Evolutionary conservation across 805 yeast species (phyloP).

Genomic region (Kuraishia borneana): DNA sequence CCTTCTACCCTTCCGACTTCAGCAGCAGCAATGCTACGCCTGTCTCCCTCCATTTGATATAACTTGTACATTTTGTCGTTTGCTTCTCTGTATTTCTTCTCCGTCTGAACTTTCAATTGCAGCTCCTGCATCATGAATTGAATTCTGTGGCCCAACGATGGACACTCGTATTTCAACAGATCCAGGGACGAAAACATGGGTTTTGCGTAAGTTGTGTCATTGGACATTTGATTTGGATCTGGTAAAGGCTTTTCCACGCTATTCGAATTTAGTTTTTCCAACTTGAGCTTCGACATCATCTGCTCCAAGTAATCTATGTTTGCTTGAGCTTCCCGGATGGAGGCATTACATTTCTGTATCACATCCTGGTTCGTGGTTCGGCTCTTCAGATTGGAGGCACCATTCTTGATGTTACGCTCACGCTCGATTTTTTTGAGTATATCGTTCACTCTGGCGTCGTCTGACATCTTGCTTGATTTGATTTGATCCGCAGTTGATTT

Average conservation of each 20-base stretch:
- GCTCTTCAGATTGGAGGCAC: conserved; percentile 72
- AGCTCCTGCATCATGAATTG: conserved; percentile 93
- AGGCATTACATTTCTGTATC: conserved; percentile 82
- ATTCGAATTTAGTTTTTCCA: conserved; percentile 16
- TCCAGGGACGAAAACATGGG: conserved; percentile 64
- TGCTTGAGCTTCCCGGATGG: conserved; percentile 82
- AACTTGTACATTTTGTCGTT: conserved; percentile 80
- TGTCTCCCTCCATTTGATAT: conserved; percentile 87
- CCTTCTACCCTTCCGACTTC: conserved; percentile 80
- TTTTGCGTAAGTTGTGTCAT: conserved; percentile 2
- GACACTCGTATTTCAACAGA: conserved; percentile 83
- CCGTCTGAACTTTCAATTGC: conserved; percentile 89
- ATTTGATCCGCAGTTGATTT: not conserved
- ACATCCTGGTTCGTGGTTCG: conserved; percentile 73
- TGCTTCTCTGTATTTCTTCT: conserved; percentile 86
- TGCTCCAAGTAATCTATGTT: conserved; percentile 84
- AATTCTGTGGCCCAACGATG: conserved; percentile 87
- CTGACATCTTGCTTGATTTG: conserved; percentile 1
- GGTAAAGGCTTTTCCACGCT: not conserved
- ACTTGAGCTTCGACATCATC: conserved; percentile 50
- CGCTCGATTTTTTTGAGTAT: conserved; percentile 80
- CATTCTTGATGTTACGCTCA: conserved; percentile 78
- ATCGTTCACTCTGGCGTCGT: conserved; percentile 41
- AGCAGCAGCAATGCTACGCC: conserved; percentile 75
- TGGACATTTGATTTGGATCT: not conserved